Evolutionary conservation across 345 rosid species (phyloP).

Genomic region (Litchi chinensis): DNA sequence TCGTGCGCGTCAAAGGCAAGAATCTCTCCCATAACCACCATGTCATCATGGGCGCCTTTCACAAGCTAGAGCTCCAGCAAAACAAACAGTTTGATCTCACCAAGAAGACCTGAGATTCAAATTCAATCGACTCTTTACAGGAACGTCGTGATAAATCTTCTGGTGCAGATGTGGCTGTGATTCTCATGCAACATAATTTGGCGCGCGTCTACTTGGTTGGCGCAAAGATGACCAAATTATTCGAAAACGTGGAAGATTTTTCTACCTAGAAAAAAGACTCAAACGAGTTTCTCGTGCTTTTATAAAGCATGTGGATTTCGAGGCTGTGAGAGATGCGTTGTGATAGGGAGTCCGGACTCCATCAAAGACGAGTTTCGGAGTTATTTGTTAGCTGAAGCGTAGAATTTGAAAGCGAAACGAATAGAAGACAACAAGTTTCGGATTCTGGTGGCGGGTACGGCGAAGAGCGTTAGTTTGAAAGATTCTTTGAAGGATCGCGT

Average conservation of each 20-base stretch:
- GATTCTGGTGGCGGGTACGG: background rate
- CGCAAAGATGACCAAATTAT: background rate
- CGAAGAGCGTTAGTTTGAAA: background rate
- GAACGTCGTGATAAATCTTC: background rate
- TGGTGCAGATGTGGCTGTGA: conserved; percentile 8
- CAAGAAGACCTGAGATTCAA: conserved; percentile 9
- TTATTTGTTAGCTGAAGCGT: conserved; percentile 13
- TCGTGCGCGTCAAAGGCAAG: conserved; percentile 4
- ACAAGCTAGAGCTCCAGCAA: conserved; percentile 12
- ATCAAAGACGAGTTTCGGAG: conserved; percentile 8
- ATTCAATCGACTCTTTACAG: background rate
- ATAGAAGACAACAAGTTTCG: conserved; percentile 14
- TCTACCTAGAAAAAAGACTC: background rate
- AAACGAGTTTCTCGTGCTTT: conserved; percentile 15
- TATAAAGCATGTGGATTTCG: conserved; percentile 22
- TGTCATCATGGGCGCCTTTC: background rate
- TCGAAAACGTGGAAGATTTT: conserved; percentile 12
- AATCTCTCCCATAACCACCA: background rate
- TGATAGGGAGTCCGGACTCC: conserved; percentile 13
- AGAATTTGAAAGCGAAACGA: conserved; percentile 10
- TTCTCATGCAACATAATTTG: conserved; percentile 13
- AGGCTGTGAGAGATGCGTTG: background rate
- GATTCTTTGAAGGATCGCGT: conserved; percentile 5
- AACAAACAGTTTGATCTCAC: conserved; percentile 16
- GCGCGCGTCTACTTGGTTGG: conserved; percentile 16